Percentiles rank a stretch among this genome's conserved stretches.
These are phyloP conservation scores for Cadophora luteo-olivacea DNA, from an alignment of 2,329 filamentous ascomycete species.

Conservation along the genomic window DNA sequence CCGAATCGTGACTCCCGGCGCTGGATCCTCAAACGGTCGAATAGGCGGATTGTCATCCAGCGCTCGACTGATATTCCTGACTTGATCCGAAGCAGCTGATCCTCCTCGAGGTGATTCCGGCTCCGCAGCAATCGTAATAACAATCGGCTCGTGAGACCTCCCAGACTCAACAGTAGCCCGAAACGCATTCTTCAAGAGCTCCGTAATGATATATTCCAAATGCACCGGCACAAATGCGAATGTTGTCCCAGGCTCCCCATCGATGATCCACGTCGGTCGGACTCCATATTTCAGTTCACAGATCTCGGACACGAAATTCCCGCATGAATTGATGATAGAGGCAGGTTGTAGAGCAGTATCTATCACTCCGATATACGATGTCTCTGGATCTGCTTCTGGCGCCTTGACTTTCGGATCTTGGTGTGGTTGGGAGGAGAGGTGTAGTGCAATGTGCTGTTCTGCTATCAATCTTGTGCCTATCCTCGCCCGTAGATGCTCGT, in stretches of 20 bases:
- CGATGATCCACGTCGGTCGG: slow-evolving; percentile 79
- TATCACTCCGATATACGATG: slow-evolving; percentile 90
- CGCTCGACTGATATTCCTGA: not conserved
- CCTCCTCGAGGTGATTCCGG: slow-evolving; percentile 32
- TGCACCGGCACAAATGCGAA: slow-evolving; percentile 97
- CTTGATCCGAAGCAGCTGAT: not conserved
- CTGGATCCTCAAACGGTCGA: slow-evolving; percentile 65
- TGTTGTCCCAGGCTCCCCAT: slow-evolving; percentile 84
- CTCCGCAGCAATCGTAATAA: slow-evolving; percentile 87
- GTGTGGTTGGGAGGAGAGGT: slow-evolving; percentile 77
- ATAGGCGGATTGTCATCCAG: slow-evolving; percentile 48
- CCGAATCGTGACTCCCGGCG: slow-evolving; percentile 89
- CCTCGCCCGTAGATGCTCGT: slow-evolving; percentile 89
- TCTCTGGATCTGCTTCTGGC: slow-evolving; percentile 55
- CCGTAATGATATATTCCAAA: slow-evolving; percentile 95
- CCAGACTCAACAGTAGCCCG: slow-evolving; percentile 87
- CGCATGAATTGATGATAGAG: slow-evolving; percentile 81
- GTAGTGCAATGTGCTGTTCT: slow-evolving; percentile 94
- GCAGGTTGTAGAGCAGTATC: slow-evolving; percentile 88
- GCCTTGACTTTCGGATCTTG: slow-evolving; percentile 60
- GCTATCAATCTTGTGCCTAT: slow-evolving; percentile 95
- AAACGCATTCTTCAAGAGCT: slow-evolving; percentile 96
- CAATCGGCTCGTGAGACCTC: slow-evolving; percentile 80
- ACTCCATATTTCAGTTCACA: slow-evolving; percentile 96
- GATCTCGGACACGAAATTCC: slow-evolving; percentile 91